Evolutionary conservation across 2,329 filamentous ascomycete species (phyloP), one percentile per base, ranked within the genome.

Genomic region (Tolypocladium inflatum): DNA sequence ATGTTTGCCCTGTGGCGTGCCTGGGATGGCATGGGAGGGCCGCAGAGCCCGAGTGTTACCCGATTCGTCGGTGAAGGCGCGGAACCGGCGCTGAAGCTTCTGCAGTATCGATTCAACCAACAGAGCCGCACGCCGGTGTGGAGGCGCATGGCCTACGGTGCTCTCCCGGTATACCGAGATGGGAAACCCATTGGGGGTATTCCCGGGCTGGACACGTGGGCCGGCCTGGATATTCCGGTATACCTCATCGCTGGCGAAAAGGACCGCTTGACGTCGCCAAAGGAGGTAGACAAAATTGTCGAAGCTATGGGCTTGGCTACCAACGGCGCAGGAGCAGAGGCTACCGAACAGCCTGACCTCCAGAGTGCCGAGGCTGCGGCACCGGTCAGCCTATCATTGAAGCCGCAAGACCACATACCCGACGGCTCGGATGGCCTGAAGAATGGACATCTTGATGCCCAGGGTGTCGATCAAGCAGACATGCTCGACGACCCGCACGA

Each of bases 81-180:
- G 1, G 87, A 90, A 48, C 71, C 78, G 4, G 83, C 89, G 64
- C 81, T 87, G 1, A 85, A 84, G 66, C 78, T 79, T 58, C 76
- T 91, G 41, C 90, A 93, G 69, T 71, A 87, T 58, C 81, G 81
- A 3, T 93, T 87, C 74, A 97, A 97, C 69, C 80, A 82, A 59
- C 91, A 96, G 69, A 96, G 90, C 62, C 84, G 81, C 63, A 94
- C 91, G 0, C 80, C 87, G 0, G 89, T 94, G 0, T 96, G 90
- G 81, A 84, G 89, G 63, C 84, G 91, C 43, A 91, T 96, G 85
- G 86, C 87, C 0, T 85, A 80, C 70, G 90, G 91, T 0, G 79
- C 80, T 55, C 76, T 94, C 30, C 87, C 90, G 0, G 73, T 70
- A 0, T 87, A 86, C 59, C 70, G 78, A 4, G 68, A 77, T 9